Evolutionary conservation across 805 yeast genomes (phyloP).

Genomic region (Yamadazyma insecticola): DNA sequence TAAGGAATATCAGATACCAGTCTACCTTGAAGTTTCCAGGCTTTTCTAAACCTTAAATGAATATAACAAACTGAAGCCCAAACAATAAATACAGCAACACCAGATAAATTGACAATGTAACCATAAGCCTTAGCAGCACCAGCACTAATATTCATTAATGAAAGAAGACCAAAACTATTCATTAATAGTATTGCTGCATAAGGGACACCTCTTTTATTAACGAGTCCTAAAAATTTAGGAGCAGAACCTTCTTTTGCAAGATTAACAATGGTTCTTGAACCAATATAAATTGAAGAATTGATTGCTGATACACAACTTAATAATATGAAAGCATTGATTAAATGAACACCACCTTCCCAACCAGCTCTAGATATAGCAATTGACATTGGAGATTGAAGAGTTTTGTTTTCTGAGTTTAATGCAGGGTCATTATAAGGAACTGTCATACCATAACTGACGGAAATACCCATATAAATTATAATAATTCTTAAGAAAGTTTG

Average conservation of each 20-base stretch:
- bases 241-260: slow-evolving; percentile 61
- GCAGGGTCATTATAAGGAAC: slow-evolving; percentile 53
- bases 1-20: slow-evolving; percentile 29
- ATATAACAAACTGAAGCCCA: slow-evolving; percentile 59
- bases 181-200: slow-evolving; percentile 52
- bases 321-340: slow-evolving; percentile 59
- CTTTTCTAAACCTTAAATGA: slow-evolving; percentile 53
- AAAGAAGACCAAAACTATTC: slow-evolving; percentile 50
- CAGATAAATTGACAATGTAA: slow-evolving; percentile 59
- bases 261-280: slow-evolving; percentile 61
- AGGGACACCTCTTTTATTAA: slow-evolving; percentile 60
- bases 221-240: slow-evolving; percentile 49
- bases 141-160: slow-evolving; percentile 50
- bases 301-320: slow-evolving; percentile 65
- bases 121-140: slow-evolving; percentile 58
- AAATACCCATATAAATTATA: slow-evolving; percentile 48
- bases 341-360: slow-evolving; percentile 43
- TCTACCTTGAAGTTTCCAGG: slow-evolving; percentile 36
- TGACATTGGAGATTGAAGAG: slow-evolving; percentile 44
- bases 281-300: slow-evolving; percentile 65
- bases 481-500: slow-evolving; percentile 53
- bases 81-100: slow-evolving; percentile 63
- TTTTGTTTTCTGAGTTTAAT: slow-evolving; percentile 28
- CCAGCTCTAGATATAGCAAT: slow-evolving; percentile 38
- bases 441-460: slow-evolving; percentile 54